Percentiles rank a stretch among this genome's conserved stretches.
Evolutionary conservation across 305 asterid species (phyloP).

Genomic region (Fraxinus sp.): DNA sequence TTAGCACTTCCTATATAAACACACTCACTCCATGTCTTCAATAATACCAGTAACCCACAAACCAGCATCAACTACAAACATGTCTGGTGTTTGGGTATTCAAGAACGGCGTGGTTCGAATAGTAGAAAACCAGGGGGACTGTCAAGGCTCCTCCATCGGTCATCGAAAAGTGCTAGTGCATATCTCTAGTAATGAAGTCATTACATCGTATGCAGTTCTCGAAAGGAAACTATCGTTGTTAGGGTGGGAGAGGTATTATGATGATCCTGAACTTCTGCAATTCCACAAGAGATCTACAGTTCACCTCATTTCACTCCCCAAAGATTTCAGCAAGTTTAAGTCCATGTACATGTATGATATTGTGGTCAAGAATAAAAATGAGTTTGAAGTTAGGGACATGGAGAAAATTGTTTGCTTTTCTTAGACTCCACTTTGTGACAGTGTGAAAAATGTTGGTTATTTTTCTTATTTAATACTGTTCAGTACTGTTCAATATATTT

Average conservation of each 20-base stretch:
- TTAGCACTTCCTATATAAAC: conserved; percentile 37
- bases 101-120: conserved; percentile 77
- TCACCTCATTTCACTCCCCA: conserved; percentile 82
- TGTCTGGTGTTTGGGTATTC: conserved; percentile 53
- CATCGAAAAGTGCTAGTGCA: conserved; percentile 59
- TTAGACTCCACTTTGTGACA: background rate
- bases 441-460: background rate
- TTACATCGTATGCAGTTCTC: conserved; percentile 55
- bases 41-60: background rate
- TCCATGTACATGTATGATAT: conserved; percentile 90
- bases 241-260: conserved; percentile 84
- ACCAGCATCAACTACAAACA: background rate
- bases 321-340: conserved; percentile 68
- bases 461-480: background rate
- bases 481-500: background rate
- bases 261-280: conserved; percentile 70
- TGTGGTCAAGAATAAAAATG: conserved; percentile 69
- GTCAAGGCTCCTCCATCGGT: conserved; percentile 21
- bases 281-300: conserved; percentile 72
- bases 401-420: background rate
- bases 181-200: conserved; percentile 50
- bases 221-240: conserved; percentile 48
- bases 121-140: conserved; percentile 65
- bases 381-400: conserved; percentile 9
- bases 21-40: background rate